Evolutionary conservation across 2,329 filamentous ascomycete genomes (phyloP), one percentile per base, ranked within the genome.

Genomic region (Pyrenophora graminea): DNA sequence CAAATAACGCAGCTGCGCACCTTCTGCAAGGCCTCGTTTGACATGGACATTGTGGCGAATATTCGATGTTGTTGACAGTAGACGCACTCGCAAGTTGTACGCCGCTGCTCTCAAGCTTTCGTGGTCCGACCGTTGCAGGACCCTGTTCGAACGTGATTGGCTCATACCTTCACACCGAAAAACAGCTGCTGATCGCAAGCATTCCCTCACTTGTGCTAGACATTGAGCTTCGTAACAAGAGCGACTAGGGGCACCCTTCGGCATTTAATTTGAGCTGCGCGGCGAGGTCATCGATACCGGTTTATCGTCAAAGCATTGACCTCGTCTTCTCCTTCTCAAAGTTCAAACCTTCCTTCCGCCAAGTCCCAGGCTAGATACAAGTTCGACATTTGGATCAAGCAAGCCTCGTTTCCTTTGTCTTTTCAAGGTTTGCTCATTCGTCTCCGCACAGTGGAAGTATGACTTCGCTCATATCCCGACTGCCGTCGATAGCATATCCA

Each of bases 1-100:
- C 9, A n/a, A 13, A 12, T 2, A 13, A 30, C 6, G 10, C 38
- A 19, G 18, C 21, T 15, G 31, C 38, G 15, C 21, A 93, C 93
- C 87, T 97, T 96, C 73, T 96, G 90, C 59, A 97, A 80, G 52
- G 92, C 91, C 78, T 96, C 90, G 69, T 95, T 96, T 46, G 92
- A 88, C 64, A 97, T 94, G 47, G 93, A 90, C 93, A 97, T 97
- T 44, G 66, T 82, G 67, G 51, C 33, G 42, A 30, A 34, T 18
- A 32, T 48, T 59, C 42, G 17, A 38, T 7, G 39, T 33, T 33
- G 53, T 32, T 32, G 27, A 44, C 42, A 30, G 38, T 38, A 33
- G 54, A 27, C 30, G 23, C 17, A 39, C 21, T 38, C 39, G 46
- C 48, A 31, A 48, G 40, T 23, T 44, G 43, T 51, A 45, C 39